Percentiles rank a stretch among this genome's conserved stretches.
Evolutionary conservation across 2,329 filamentous ascomycete species (phyloP).

Genomic region (Diplocarpon rosae): DNA sequence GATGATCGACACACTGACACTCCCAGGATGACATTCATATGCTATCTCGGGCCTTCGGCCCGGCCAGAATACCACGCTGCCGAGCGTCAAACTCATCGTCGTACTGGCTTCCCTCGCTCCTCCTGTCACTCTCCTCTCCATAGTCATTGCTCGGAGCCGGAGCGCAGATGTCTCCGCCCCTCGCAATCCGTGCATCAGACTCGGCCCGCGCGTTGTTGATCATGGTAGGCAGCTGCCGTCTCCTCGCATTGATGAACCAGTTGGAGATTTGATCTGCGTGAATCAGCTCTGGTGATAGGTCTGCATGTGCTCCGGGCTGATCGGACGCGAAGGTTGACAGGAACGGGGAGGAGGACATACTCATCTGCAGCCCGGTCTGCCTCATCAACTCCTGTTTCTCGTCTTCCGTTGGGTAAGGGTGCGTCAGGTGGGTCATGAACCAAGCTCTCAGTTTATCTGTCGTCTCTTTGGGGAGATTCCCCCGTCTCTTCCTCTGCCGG

Average conservation of each 20-base stretch:
- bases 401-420: constrained; percentile 80
- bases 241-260: constrained; percentile 71
- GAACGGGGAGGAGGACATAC: constrained; percentile 29
- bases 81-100: too few species aligned
- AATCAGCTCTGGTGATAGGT: too few species aligned
- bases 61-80: too few species aligned
- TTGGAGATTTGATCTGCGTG: constrained; percentile 65
- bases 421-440: constrained; percentile 66
- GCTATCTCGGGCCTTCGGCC: too few species aligned
- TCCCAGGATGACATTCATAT: too few species aligned
- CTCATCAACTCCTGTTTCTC: constrained; percentile 75
- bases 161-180: constrained; percentile 10
- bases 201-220: constrained; percentile 37
- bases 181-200: constrained; percentile 15
- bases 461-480: constrained; percentile 83
- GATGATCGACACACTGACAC: too few species aligned
- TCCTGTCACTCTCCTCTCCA: constrained; percentile 17
- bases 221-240: constrained; percentile 52
- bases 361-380: constrained; percentile 67
- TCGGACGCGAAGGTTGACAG: not conserved
- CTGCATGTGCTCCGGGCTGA: too few species aligned
- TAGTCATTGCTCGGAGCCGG: constrained; percentile 29
- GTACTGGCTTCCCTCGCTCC: constrained; percentile 37
- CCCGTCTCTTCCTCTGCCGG: constrained; percentile 48
- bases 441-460: constrained; percentile 72